Evolutionary conservation across 2,329 filamentous ascomycete genomes (phyloP).

Genomic region (Rhinocladiella mackenziei): DNA sequence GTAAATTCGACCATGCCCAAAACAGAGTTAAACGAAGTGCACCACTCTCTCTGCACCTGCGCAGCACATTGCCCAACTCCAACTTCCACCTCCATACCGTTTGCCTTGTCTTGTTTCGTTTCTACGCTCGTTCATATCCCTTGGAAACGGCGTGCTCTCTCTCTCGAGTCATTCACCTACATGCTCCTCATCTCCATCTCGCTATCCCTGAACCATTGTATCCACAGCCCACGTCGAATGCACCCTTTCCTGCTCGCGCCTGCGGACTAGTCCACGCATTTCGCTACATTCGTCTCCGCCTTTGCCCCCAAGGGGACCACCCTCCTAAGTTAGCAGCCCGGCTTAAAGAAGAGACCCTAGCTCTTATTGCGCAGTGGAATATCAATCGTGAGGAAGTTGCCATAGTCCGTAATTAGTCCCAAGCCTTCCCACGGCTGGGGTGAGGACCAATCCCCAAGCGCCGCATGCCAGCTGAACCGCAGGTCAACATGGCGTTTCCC

Average conservation of each 20-base stretch:
- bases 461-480: constrained; percentile 10
- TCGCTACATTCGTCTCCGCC: background rate
- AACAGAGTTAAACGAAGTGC: too few relatives aligned
- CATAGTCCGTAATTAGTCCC: constrained; percentile 1
- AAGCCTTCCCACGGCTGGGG: constrained; percentile 9
- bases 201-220: background rate
- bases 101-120: too few relatives aligned
- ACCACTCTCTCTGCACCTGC: too few relatives aligned
- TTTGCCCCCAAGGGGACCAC: background rate
- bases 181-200: background rate
- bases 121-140: too few relatives aligned
- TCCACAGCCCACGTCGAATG: background rate
- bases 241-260: background rate
- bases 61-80: too few relatives aligned
- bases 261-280: background rate
- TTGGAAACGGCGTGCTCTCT: background rate
- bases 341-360: too few relatives aligned
- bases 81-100: too few relatives aligned
- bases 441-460: constrained; percentile 10
- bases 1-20: too few relatives aligned
- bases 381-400: background rate
- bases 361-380: too few relatives aligned
- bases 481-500: constrained; percentile 40
- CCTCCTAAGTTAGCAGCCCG: background rate
- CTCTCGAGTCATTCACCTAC: background rate